These are phyloP conservation scores for Alternaria brassicicola DNA, from an alignment of 2,329 filamentous ascomycete species.

Conservation along the genomic window DNA sequence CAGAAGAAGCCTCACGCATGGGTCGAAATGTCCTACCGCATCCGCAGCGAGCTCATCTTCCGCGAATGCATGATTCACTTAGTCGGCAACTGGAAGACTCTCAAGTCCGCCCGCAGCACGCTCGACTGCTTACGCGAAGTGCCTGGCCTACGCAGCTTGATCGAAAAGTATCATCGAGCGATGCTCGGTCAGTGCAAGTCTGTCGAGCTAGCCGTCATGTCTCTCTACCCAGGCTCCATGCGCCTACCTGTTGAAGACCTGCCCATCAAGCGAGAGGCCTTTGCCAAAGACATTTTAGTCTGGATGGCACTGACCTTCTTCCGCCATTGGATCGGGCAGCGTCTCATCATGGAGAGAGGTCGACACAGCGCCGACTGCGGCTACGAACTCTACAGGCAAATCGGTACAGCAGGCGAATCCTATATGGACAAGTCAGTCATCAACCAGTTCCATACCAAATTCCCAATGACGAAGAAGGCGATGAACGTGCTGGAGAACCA, in stretches of 20 bases:
- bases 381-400: constrained; percentile 51
- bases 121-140: constrained; percentile 26
- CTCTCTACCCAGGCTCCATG: constrained; percentile 37
- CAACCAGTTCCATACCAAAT: constrained; percentile 49
- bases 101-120: constrained; percentile 10
- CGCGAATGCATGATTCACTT: constrained; percentile 55
- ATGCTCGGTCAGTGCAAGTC: constrained; percentile 36
- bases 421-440: constrained; percentile 53
- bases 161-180: constrained; percentile 38
- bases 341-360: constrained; percentile 49
- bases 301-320: constrained; percentile 59
- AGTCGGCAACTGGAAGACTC: constrained; percentile 49
- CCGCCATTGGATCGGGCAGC: constrained; percentile 55
- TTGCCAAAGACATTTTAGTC: constrained; percentile 56
- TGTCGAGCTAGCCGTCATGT: constrained; percentile 34
- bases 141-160: constrained; percentile 33
- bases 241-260: constrained; percentile 31
- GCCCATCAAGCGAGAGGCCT: constrained; percentile 52
- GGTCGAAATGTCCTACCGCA: constrained; percentile 54
- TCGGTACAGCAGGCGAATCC: constrained; percentile 50
- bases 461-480: constrained; percentile 54
- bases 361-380: constrained; percentile 53
- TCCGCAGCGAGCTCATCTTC: constrained; percentile 55
- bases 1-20: constrained; percentile 52
- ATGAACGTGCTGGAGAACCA: constrained; percentile 51